Percentiles rank a stretch among this genome's conserved stretches.
phyloP scores from a whole-genome alignment of 2,329 filamentous ascomycete genomes.

The Colletotrichum tamarilloi region DNA sequence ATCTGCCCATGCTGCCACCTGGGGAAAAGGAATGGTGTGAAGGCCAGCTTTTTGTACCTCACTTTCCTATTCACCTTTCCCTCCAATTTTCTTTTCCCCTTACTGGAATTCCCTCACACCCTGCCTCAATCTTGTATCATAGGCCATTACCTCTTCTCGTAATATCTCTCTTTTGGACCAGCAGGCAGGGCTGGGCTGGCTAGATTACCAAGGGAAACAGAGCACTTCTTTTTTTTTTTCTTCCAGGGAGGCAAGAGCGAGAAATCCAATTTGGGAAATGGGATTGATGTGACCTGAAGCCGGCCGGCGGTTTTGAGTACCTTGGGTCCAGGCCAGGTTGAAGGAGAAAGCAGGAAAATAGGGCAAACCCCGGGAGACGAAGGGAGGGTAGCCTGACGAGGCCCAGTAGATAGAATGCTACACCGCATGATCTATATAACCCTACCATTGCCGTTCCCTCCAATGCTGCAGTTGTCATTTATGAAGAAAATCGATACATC shows the following conservation, averaged over 20 bases:
- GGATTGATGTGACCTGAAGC: not conserved
- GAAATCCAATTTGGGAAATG: not conserved
- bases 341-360: not conserved
- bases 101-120: not conserved
- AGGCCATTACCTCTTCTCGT: slow-evolving; percentile 4
- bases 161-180: slow-evolving; percentile 2
- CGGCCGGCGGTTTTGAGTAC: not conserved
- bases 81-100: not conserved
- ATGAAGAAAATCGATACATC: too few species aligned
- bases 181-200: not conserved
- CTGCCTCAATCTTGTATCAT: slow-evolving; percentile 22
- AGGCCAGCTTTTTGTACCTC: not conserved
- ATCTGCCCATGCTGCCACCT: not conserved
- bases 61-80: not conserved
- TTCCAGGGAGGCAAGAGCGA: not conserved
- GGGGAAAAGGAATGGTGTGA: not conserved
- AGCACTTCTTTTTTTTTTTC: not conserved
- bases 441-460: not conserved
- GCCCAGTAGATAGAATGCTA: slow-evolving; percentile 25
- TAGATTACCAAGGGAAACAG: not conserved
- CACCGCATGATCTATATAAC: not conserved
- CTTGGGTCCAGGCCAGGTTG: not conserved
- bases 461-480: not conserved
- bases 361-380: not conserved
- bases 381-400: not conserved